phyloP scores from a whole-genome alignment of 257 asterid species.

The Knoxia roxburghii region DNA sequence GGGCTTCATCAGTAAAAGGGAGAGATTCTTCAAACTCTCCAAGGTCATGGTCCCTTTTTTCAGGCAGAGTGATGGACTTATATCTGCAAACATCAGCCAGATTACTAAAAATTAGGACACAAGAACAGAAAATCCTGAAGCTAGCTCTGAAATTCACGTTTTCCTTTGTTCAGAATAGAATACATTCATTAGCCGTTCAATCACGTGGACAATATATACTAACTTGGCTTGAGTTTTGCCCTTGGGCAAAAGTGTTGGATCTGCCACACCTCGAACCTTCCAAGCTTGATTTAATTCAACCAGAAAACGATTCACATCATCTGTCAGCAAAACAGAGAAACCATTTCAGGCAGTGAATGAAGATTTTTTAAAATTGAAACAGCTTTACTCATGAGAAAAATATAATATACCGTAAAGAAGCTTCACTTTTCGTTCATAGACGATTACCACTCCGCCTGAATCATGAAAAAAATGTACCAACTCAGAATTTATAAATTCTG shows the following conservation, averaged over 20 bases:
- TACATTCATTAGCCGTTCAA: neutral
- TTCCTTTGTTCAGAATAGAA: neutral
- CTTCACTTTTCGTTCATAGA: conserved; percentile 88
- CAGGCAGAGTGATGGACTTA: conserved; percentile 59
- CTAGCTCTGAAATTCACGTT: neutral
- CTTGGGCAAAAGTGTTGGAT: conserved; percentile 65
- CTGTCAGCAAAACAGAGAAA: conserved; percentile 33
- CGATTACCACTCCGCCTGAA: conserved; percentile 93
- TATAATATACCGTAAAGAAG: conserved; percentile 64
- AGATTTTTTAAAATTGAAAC: neutral
- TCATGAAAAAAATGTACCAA: neutral
- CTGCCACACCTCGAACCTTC: conserved; percentile 62
- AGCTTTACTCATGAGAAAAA: neutral
- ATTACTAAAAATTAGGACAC: conserved; percentile 5
- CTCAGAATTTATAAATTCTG: neutral
- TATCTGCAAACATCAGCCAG: conserved; percentile 33
- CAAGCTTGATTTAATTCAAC: conserved; percentile 89
- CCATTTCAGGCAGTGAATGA: neutral
- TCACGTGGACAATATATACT: conserved; percentile 16
- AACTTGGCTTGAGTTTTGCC: conserved; percentile 74
- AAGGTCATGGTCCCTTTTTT: conserved; percentile 46
- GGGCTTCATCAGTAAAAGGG: conserved; percentile 32
- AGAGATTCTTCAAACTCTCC: conserved; percentile 50
- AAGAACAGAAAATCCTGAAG: neutral
- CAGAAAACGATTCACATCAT: conserved; percentile 83